Conservation (phyloP, 345 rosid genomes). For the Citrus australasica region DNA sequence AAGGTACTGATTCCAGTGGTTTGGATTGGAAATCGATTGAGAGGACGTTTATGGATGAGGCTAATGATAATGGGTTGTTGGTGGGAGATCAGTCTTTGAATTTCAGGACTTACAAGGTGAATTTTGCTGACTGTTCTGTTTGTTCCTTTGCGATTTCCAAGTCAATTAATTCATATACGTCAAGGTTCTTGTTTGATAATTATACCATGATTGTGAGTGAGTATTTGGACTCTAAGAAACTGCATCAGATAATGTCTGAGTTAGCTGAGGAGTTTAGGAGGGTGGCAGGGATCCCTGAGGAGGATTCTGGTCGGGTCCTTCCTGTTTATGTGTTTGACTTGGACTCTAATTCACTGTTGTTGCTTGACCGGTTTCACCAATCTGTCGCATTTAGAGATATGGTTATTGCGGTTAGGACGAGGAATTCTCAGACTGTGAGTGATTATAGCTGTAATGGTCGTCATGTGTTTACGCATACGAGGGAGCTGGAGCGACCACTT, state of each 20-base stretch:
- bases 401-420: slow-evolving; percentile 94
- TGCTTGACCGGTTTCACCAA: slow-evolving; percentile 90
- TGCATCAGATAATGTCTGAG: slow-evolving; percentile 78
- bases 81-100: slow-evolving; percentile 68
- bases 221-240: slow-evolving; percentile 90
- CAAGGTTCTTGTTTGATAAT: slow-evolving; percentile 95
- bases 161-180: slow-evolving; percentile 81
- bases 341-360: slow-evolving; percentile 54
- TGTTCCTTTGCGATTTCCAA: slow-evolving; percentile 81
- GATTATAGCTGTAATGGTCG: slow-evolving; percentile 94
- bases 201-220: slow-evolving; percentile 93
- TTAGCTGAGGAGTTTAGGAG: slow-evolving; percentile 80
- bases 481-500: slow-evolving; percentile 80
- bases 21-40: slow-evolving; percentile 73
- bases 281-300: slow-evolving; percentile 70
- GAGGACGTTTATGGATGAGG: slow-evolving; percentile 69
- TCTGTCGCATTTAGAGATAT: slow-evolving; percentile 86
- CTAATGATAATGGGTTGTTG: slow-evolving; percentile 60
- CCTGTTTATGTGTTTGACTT: slow-evolving; percentile 97
- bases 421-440: slow-evolving; percentile 79
- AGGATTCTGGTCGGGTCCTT: slow-evolving; percentile 65
- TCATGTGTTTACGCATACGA: slow-evolving; percentile 75
- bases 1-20: slow-evolving; percentile 49
- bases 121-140: slow-evolving; percentile 64
- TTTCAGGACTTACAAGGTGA: slow-evolving; percentile 58